These are phyloP conservation scores for Chlorella sp. DNA, from an alignment of 139 green algal species.

Conservation along the genomic window DNA sequence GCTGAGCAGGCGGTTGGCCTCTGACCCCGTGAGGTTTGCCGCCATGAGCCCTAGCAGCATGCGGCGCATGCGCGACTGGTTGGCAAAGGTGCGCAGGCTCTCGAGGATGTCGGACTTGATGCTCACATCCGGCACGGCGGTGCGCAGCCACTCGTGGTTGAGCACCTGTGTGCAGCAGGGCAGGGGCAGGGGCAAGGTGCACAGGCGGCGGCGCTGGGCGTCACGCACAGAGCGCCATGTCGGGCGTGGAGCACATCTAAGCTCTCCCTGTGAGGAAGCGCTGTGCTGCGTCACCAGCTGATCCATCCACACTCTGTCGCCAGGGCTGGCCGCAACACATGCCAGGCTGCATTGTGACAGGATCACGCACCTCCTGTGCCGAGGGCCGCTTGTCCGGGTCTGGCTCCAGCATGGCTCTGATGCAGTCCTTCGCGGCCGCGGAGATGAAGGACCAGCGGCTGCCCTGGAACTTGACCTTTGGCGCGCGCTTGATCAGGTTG, in stretches of 20 bases:
- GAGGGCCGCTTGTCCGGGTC: slow-evolving; percentile 20
- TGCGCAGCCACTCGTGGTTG: slow-evolving; percentile 20
- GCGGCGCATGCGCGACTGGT: slow-evolving; percentile 34
- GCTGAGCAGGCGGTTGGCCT: slow-evolving; percentile 36
- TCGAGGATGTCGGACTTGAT: slow-evolving; percentile 28
- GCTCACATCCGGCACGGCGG: slow-evolving; percentile 11
- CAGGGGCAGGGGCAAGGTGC: too few relatives aligned
- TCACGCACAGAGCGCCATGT: too few relatives aligned
- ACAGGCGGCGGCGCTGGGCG: too few relatives aligned
- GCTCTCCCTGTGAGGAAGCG: too few relatives aligned
- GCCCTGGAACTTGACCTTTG: slow-evolving; percentile 38
- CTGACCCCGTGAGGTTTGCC: slow-evolving; percentile 24
- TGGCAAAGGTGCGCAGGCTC: slow-evolving; percentile 43
- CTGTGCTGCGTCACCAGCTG: too few relatives aligned
- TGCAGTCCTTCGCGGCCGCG: slow-evolving; percentile 38
- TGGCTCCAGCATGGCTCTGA: slow-evolving; percentile 34
- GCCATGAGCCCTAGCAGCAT: slow-evolving; percentile 47
- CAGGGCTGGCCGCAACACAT: too few relatives aligned
- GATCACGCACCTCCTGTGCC: slow-evolving; percentile 12
- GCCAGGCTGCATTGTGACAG: too few relatives aligned
- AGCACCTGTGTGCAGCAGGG: too few relatives aligned
- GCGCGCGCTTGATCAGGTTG: slow-evolving; percentile 32
- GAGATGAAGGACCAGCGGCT: slow-evolving; percentile 23
- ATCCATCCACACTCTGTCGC: too few relatives aligned
- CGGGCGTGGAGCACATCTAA: too few relatives aligned